phyloP scores from a whole-genome alignment of 2,329 filamentous ascomycete species.

The Tolypocladium amazonense region DNA sequence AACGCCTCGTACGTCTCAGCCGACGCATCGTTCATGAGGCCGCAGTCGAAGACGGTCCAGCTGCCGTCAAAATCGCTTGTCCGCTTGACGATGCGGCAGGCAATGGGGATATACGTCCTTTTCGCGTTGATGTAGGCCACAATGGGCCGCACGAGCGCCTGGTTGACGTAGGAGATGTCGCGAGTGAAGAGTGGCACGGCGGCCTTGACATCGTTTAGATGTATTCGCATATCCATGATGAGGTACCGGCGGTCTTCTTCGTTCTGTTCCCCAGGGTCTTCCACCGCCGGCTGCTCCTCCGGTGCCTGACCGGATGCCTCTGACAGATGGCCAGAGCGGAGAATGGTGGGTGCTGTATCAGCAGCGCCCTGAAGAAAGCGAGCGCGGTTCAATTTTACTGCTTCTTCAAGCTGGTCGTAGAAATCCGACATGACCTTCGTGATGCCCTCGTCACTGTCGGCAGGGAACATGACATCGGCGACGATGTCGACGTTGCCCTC shows the following conservation, averaged over 20 bases:
- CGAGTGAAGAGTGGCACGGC: constrained; percentile 86
- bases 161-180: constrained; percentile 91
- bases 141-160: constrained; percentile 87
- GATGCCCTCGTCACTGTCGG: constrained; percentile 77
- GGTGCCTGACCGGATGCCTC: constrained; percentile 13
- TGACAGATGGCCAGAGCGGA: constrained; percentile 21
- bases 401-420: constrained; percentile 90
- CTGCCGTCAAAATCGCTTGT: constrained; percentile 84
- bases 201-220: constrained; percentile 90
- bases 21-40: constrained; percentile 85
- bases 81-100: constrained; percentile 86
- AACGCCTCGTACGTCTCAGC: constrained; percentile 94
- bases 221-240: constrained; percentile 88
- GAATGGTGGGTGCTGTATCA: constrained; percentile 14
- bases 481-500: constrained; percentile 96
- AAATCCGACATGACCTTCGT: constrained; percentile 95
- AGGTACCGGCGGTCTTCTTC: constrained; percentile 65
- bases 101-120: constrained; percentile 89
- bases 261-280: constrained; percentile 5
- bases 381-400: constrained; percentile 69
- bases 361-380: constrained; percentile 43
- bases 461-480: constrained; percentile 88
- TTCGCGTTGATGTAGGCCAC: constrained; percentile 97
- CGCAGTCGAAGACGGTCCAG: constrained; percentile 91
- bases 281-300: constrained; percentile 2